Conservation (phyloP, 2,329 filamentous ascomycete species). For the Ceratocystis cubensis region DNA sequence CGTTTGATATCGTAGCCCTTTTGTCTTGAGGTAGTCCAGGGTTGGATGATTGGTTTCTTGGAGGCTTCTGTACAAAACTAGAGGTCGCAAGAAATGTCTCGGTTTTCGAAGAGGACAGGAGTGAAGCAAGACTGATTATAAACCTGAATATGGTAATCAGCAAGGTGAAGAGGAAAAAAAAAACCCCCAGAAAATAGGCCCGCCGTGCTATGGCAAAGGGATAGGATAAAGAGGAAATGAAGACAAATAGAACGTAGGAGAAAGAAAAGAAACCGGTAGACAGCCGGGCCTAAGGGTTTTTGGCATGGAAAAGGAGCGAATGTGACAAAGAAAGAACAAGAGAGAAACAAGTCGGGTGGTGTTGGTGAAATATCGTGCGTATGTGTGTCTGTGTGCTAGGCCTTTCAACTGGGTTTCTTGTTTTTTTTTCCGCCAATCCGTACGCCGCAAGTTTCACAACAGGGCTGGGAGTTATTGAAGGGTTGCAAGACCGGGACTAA, state of each 20-base stretch:
- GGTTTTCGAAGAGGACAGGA: constrained; percentile 8
- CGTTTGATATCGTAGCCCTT: constrained; percentile 10
- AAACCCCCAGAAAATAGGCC: neutral
- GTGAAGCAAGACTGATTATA: neutral
- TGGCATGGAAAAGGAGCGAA: constrained; percentile 5
- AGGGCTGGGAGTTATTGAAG: constrained; percentile 13
- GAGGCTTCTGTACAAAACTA: neutral
- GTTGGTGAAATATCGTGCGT: neutral
- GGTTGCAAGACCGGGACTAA: constrained; percentile 12
- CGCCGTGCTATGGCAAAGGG: neutral
- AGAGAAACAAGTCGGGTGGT: neutral
- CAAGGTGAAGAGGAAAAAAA: neutral
- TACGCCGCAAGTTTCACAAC: constrained; percentile 14
- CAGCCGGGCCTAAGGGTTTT: constrained; percentile 3
- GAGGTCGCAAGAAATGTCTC: constrained; percentile 5
- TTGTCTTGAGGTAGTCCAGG: neutral
- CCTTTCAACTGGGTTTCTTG: neutral
- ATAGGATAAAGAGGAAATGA: neutral
- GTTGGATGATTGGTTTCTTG: neutral
- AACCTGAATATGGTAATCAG: constrained; percentile 3
- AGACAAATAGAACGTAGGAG: neutral
- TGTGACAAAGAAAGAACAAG: neutral
- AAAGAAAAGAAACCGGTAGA: neutral
- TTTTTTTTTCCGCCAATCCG: constrained; percentile 7
- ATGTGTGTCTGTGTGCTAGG: neutral